Evolutionary conservation across 208 protist species (phyloP), one percentile per base, ranked within the genome.

Genomic region (Trypanosoma theileri): DNA sequence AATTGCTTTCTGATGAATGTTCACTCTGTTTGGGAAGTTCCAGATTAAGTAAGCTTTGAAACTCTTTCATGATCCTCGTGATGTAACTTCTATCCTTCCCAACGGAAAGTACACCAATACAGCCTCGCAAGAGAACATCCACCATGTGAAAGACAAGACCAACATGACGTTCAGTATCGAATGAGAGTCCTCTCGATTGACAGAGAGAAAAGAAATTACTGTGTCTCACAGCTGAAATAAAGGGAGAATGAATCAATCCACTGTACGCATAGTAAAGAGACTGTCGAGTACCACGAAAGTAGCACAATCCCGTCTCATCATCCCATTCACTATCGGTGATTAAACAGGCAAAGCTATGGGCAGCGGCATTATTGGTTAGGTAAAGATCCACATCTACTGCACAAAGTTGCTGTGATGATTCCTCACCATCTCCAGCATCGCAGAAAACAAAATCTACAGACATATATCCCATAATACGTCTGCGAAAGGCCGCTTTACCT

Each of bases 301-400:
- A 26, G 28, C 79, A 79, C 24, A 28, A 64, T 22, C 79, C 82
- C 9, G 44, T 73, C 17, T 61, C 50, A 26, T 63, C 61, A 59
- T 90, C 71, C 69, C 69, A 90, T 45, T 14, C 65, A 52, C 74
- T 81, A 40, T 68, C 57, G 12, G 82, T 85, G n/a, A 83, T 8
- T 16, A 84, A 52, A 51, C 55, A 61, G 21, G 81, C 85, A 44
- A 95, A 80, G 6, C 69, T 54, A 73, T 97, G 93, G 3, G 84
- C 86, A 1, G 80, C 75, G 45, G 90, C 85, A 74, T 93, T 88
- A 69, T 92, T 90, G 17, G 89, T 90, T n/a, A 88, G 58, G 17
- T 66, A 73, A 26, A 97, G 70, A 64, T 97, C 91, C n/a, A 97
- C 84, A 71, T 97, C 93, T 0, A 97, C 91, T 16, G 80, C 93